Evolutionary conservation across 192 early-diverging fungal species (phyloP).

Genomic region (Gaertneriomyces sp.): DNA sequence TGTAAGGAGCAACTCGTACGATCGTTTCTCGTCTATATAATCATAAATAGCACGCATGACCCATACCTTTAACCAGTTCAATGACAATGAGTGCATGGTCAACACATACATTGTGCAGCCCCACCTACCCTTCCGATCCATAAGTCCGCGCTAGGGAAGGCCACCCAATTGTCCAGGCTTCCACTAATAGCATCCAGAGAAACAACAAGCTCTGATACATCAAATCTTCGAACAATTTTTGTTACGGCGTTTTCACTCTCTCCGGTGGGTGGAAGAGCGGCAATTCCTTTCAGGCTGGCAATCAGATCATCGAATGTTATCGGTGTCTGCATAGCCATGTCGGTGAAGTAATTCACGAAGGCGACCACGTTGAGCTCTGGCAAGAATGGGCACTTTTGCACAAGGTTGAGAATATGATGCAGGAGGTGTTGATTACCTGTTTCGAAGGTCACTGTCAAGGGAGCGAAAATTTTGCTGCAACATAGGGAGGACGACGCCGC

Average conservation of each 20-base stretch:
- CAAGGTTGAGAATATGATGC: conserved; percentile 25
- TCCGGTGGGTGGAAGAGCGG: conserved; percentile 14
- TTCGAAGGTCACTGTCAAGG: neutral
- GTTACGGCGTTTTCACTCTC: no score
- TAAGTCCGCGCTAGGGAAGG: no score
- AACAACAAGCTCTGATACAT: conserved; percentile 11
- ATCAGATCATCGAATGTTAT: conserved; percentile 20
- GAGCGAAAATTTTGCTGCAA: neutral
- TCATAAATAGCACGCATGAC: conserved; percentile 26
- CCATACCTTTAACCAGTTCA: conserved; percentile 3
- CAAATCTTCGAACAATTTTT: neutral
- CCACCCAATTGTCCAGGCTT: neutral
- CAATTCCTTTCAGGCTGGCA: conserved; percentile 15
- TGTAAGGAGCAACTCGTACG: conserved; percentile 20
- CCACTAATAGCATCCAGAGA: conserved; percentile 9
- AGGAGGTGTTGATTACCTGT: neutral
- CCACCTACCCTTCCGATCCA: no score
- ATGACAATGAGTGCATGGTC: no score
- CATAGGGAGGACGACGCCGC: neutral
- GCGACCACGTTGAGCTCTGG: conserved; percentile 32
- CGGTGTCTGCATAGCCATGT: conserved; percentile 18
- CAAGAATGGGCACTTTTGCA: conserved; percentile 45
- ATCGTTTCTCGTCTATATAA: conserved; percentile 7
- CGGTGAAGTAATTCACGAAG: conserved; percentile 24
- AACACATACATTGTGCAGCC: no score